Evolutionary conservation across 2,329 filamentous ascomycete genomes (phyloP).

Genomic region (Exophiala phaeomuriformis): DNA sequence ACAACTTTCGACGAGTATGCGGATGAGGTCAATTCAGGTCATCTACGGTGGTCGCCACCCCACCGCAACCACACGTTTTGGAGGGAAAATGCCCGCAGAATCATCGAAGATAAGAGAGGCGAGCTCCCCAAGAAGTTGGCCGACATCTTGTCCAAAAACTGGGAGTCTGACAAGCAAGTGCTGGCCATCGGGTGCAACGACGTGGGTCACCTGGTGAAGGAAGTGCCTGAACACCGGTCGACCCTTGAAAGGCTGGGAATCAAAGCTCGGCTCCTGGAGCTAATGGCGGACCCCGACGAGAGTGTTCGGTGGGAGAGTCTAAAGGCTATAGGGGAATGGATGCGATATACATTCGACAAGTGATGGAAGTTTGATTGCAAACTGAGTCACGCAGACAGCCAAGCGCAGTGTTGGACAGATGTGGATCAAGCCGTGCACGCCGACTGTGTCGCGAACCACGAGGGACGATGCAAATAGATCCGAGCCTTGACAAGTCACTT

Average conservation of each 20-base stretch:
- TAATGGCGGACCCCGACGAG: constrained; percentile 86
- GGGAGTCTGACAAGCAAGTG: constrained; percentile 80
- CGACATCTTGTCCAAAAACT: constrained; percentile 74
- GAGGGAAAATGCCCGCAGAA: constrained; percentile 81
- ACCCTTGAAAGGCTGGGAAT: constrained; percentile 76
- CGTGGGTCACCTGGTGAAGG: constrained; percentile 77
- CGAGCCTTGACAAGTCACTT: too few species aligned
- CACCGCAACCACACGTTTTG: constrained; percentile 83
- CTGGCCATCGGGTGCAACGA: constrained; percentile 91
- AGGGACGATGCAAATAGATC: too few species aligned
- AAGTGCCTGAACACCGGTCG: constrained; percentile 74
- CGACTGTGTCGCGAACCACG: too few species aligned
- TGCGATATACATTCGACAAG: constrained; percentile 60
- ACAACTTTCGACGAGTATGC: constrained; percentile 64
- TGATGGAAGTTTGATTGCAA: constrained; percentile 24
- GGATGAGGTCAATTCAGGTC: constrained; percentile 75
- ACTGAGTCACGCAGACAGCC: background rate
- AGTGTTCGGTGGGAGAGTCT: constrained; percentile 88
- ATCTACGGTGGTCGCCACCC: constrained; percentile 86
- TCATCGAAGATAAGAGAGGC: constrained; percentile 75
- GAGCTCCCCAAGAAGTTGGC: constrained; percentile 71
- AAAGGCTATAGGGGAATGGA: constrained; percentile 71
- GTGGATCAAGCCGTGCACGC: background rate
- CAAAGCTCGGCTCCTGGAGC: constrained; percentile 82
- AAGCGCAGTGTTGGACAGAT: too few species aligned